Evolutionary conservation across 441 rosid genomes (phyloP).

Genomic region (Gossypium gossypioides): DNA sequence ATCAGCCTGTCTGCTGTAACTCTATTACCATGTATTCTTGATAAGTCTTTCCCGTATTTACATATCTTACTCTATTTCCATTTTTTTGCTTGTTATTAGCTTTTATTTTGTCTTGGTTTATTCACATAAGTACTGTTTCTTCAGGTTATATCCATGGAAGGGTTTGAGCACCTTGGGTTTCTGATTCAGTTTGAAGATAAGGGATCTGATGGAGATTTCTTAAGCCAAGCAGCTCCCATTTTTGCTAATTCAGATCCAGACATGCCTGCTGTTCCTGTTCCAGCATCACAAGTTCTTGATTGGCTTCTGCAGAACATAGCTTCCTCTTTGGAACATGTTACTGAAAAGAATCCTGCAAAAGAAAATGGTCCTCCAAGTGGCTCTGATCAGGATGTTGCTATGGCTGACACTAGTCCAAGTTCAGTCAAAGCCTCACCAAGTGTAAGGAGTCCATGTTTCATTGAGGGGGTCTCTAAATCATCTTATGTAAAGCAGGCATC

Average conservation of each 20-base stretch:
- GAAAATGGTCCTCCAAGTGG: slow-evolving; percentile 69
- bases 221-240: slow-evolving; percentile 87
- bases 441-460: slow-evolving; percentile 59
- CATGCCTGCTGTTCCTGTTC: slow-evolving; percentile 94
- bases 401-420: slow-evolving; percentile 78
- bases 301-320: slow-evolving; percentile 82
- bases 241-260: slow-evolving; percentile 96
- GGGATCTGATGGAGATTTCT: slow-evolving; percentile 62
- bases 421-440: slow-evolving; percentile 50
- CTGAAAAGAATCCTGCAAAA: slow-evolving; percentile 78
- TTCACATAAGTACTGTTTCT: slow-evolving; percentile 18
- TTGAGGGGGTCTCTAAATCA: slow-evolving; percentile 90
- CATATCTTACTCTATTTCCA: neutral
- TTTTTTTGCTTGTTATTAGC: slow-evolving; percentile 9
- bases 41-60: neutral
- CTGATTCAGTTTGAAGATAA: slow-evolving; percentile 87
- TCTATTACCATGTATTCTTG: neutral
- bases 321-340: slow-evolving; percentile 58
- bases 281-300: slow-evolving; percentile 76
- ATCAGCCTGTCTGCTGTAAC: neutral
- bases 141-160: slow-evolving; percentile 85
- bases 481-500: slow-evolving; percentile 80
- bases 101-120: slow-evolving; percentile 5
- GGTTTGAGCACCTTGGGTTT: slow-evolving; percentile 92
- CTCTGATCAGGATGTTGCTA: slow-evolving; percentile 77